Conservation (phyloP, 2,329 filamentous ascomycete genomes). For the Parascedosporium putredinis region DNA sequence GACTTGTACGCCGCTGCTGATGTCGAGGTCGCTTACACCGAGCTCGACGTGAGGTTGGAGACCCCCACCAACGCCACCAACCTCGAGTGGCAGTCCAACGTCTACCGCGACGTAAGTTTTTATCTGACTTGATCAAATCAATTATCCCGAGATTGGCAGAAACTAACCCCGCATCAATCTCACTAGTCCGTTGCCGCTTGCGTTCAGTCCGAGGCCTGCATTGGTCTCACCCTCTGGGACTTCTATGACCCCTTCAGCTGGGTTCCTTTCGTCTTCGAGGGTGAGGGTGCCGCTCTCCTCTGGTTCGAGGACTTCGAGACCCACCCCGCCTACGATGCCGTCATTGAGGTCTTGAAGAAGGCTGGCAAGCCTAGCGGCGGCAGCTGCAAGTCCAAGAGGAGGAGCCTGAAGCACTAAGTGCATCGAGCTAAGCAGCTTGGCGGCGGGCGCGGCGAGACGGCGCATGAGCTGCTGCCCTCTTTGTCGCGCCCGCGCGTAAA, state of each 20-base stretch:
- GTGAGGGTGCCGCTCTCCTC: constrained; percentile 28
- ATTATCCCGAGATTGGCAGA: background rate
- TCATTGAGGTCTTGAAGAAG: constrained; percentile 5
- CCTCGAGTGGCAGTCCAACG: constrained; percentile 19
- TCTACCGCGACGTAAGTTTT: constrained; percentile 17
- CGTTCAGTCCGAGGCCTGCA: constrained; percentile 18
- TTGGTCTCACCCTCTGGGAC: constrained; percentile 25
- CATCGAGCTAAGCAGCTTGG: no score
- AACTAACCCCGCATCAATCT: background rate
- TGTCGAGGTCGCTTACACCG: constrained; percentile 43
- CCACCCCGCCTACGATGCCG: constrained; percentile 29
- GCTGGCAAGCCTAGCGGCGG: background rate
- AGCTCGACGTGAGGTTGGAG: constrained; percentile 39
- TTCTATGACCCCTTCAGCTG: constrained; percentile 27
- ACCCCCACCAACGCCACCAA: constrained; percentile 18
- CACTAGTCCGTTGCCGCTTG: constrained; percentile 19
- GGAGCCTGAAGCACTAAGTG: constrained; percentile 3
- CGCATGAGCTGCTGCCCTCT: no score
- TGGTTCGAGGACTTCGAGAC: constrained; percentile 30
- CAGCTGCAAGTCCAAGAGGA: constrained; percentile 6
- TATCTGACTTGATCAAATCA: background rate
- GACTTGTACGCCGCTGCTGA: constrained; percentile 30
- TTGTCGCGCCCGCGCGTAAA: no score
- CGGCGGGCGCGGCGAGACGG: no score
- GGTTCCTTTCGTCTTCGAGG: constrained; percentile 29